Evolutionary conservation across 2,329 filamentous ascomycete genomes (phyloP).

Genomic region (Fusarium odoratissimum): DNA sequence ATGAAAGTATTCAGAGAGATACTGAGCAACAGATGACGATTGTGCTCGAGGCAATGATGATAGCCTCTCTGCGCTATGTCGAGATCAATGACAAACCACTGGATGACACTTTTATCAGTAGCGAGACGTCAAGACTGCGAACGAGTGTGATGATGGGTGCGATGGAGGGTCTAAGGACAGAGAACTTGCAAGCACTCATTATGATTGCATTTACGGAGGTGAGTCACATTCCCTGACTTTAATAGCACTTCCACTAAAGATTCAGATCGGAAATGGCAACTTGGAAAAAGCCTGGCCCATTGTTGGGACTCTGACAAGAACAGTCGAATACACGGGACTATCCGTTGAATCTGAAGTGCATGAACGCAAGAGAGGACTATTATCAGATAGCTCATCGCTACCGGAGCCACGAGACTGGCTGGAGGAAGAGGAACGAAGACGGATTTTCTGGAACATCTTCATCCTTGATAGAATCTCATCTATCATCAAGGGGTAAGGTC

Average conservation of each 20-base stretch:
- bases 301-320: not conserved
- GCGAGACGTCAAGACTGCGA: not conserved
- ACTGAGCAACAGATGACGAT: not conserved
- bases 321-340: not conserved
- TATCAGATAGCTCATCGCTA: not conserved
- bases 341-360: not conserved
- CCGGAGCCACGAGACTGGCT: not conserved
- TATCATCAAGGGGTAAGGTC: not conserved
- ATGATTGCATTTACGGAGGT: not conserved
- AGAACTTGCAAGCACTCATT: not conserved
- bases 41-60: not conserved
- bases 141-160: not conserved
- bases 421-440: not conserved
- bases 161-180: not conserved
- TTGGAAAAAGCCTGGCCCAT: not conserved
- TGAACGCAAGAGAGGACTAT: not conserved
- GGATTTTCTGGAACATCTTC: not conserved
- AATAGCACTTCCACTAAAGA: rapidly evolving
- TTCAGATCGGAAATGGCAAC: not conserved
- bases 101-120: not conserved
- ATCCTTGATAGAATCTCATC: not conserved
- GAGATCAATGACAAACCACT: not conserved
- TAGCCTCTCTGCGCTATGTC: not conserved
- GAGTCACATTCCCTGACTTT: rapidly evolving
- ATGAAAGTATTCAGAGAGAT: not conserved